These are phyloP conservation scores for Mycena galericulata DNA, from an alignment of 768 basidiomycete genomes.

Conservation along the genomic window DNA sequence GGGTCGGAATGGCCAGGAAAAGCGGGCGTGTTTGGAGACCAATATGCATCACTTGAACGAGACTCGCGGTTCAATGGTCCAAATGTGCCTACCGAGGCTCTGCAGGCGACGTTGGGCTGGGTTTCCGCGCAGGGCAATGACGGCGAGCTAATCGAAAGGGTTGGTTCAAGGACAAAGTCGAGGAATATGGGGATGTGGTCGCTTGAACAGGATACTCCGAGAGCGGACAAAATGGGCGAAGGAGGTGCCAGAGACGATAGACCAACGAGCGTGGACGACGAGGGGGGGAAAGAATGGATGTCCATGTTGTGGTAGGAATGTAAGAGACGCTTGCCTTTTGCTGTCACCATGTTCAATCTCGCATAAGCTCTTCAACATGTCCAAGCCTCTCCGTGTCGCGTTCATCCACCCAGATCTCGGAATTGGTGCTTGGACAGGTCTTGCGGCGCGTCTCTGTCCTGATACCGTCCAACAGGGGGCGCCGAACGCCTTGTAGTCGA, in stretches of 20 bases:
- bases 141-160: slow-evolving; percentile 4
- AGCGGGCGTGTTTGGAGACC: slow-evolving; percentile 20
- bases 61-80: slow-evolving; percentile 37
- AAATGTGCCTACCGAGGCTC: slow-evolving; percentile 43
- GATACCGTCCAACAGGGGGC: slow-evolving; percentile 70
- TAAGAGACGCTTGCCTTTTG: too few relatives aligned
- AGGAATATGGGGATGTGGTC: slow-evolving; percentile 64
- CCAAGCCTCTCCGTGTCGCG: slow-evolving; percentile 59
- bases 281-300: slow-evolving; percentile 44
- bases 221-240: slow-evolving; percentile 60
- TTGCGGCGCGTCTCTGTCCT: slow-evolving; percentile 20
- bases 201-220: slow-evolving; percentile 44
- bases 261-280: slow-evolving; percentile 55
- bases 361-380: too few relatives aligned
- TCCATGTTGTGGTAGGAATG: too few relatives aligned
- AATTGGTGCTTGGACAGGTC: slow-evolving; percentile 69
- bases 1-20: slow-evolving; percentile 4
- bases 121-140: slow-evolving; percentile 7
- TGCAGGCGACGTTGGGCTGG: not conserved
- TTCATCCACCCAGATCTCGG: slow-evolving; percentile 96
- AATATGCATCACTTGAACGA: slow-evolving; percentile 14
- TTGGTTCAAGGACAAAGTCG: slow-evolving; percentile 38
- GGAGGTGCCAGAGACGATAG: slow-evolving; percentile 55
- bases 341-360: too few relatives aligned
- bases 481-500: slow-evolving; percentile 97